Base-by-base conservation (phyloP, 805 yeast genomes). In the Saturnispora mendoncae region DNA sequence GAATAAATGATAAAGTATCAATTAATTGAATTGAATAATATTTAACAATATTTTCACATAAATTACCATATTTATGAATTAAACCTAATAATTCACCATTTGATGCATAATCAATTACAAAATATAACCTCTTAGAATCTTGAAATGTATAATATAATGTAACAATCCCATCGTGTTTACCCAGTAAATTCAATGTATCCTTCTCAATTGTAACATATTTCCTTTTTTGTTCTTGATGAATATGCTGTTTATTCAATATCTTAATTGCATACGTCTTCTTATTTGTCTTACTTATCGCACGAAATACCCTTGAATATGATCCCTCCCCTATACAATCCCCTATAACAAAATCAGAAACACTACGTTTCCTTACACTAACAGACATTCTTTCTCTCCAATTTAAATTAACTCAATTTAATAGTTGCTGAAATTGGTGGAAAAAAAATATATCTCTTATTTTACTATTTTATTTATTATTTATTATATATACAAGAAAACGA, bases 141-240 rank as follows among this genome's bases (percentile, higher is more conserved):
- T 92, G 98, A 63, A 92, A 92, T 1, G 98, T 92, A 61, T 84
- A 92, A 62, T 85, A 84, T 36, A 92, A 66, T 36, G 88, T 84
- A 17, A 92, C 94, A 23, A 92, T 82, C 1, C 98, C 98, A 0
- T 97, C 96, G 56, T 92, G 97, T 42, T 80, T 80, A 3, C 95
- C 95, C 47, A 92, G 66, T 19, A 90, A 64, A 60, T 87, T 88
- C 47, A 92, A 65, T 1, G 97, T 85, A 42, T 84, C 80, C 58
- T 92, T 92, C 57, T 92, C 98, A 44, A 92, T 90, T 58, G 87
- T 87, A 44, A 92, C 98, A 56, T 92, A 92, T 61, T 92, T 92
- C 57, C 86, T 86, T 60, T 92, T 92, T 57, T 83, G 84, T 61
- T 92, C 98, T 58, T 85, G 79, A 47, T 92, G 94, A 35, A 92